phyloP scores from a whole-genome alignment of 1,139 yeast species.

The Suzukiozyma palmioleophila region DNA sequence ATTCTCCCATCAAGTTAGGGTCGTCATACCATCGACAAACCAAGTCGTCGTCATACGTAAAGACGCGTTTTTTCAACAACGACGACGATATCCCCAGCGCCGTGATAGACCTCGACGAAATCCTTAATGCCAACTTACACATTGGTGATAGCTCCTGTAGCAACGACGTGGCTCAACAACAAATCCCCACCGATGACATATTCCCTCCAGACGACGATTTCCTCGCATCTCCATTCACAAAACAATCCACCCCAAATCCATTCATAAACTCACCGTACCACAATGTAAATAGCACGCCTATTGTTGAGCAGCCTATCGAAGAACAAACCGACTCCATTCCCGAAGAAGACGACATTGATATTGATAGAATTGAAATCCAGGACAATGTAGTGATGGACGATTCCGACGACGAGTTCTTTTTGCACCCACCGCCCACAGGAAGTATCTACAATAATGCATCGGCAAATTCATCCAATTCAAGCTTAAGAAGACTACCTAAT shows the following conservation, averaged over 20 bases:
- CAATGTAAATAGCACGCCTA: slow-evolving; percentile 16
- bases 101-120: slow-evolving; percentile 59
- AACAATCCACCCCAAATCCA: slow-evolving; percentile 14
- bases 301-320: slow-evolving; percentile 31
- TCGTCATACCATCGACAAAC: slow-evolving; percentile 12
- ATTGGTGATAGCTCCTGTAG: slow-evolving; percentile 16
- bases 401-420: slow-evolving; percentile 7
- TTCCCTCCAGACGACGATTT: slow-evolving; percentile 24
- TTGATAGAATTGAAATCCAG: slow-evolving; percentile 8
- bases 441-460: slow-evolving; percentile 27
- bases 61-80: slow-evolving; percentile 24
- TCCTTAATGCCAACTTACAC: slow-evolving; percentile 40
- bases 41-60: slow-evolving; percentile 1
- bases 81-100: slow-evolving; percentile 54
- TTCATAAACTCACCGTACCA: slow-evolving; percentile 22
- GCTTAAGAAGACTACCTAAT: slow-evolving; percentile 18
- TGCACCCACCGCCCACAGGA: slow-evolving; percentile 14
- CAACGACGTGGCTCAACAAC: neutral
- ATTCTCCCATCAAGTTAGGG: slow-evolving; percentile 33
- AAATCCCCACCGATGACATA: slow-evolving; percentile 2
- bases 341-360: slow-evolving; percentile 13
- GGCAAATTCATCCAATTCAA: slow-evolving; percentile 34
- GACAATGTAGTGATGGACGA: slow-evolving; percentile 16
- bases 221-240: slow-evolving; percentile 32
- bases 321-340: slow-evolving; percentile 25